phyloP scores from a whole-genome alignment of 495 filamentous ascomycete species.

The Aspergillus taichungensis region DNA sequence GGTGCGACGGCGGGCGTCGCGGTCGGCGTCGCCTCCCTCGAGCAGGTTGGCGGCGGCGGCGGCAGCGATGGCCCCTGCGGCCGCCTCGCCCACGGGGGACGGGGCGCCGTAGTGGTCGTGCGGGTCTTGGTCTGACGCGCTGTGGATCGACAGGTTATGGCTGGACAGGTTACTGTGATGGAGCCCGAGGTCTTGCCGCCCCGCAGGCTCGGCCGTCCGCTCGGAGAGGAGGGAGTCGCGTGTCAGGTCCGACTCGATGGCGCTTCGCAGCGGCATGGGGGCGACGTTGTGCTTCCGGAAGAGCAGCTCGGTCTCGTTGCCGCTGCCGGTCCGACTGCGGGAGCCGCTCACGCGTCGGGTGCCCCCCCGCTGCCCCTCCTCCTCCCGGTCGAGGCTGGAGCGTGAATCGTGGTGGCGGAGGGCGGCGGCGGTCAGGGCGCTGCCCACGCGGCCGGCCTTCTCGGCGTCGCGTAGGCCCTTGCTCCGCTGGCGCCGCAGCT shows the following conservation, averaged over 20 bases:
- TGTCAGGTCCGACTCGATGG: constrained; percentile 78
- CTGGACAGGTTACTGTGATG: constrained; percentile 53
- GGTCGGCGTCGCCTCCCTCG: constrained; percentile 29
- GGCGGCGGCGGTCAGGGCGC: constrained; percentile 53
- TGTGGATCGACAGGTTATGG: constrained; percentile 43
- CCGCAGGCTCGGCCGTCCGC: constrained; percentile 55
- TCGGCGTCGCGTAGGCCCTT: constrained; percentile 51
- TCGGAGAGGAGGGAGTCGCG: constrained; percentile 82
- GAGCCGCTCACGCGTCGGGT: constrained; percentile 16
- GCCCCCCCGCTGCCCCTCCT: constrained; percentile 36
- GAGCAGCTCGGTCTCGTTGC: constrained; percentile 51
- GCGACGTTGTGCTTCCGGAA: constrained; percentile 56
- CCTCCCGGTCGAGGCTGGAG: constrained; percentile 45
- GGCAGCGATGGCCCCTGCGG: constrained; percentile 37
- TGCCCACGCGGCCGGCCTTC: constrained; percentile 44
- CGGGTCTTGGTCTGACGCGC: constrained; percentile 42
- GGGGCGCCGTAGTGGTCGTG: constrained; percentile 33
- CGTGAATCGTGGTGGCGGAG: constrained; percentile 57
- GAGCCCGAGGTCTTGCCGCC: constrained; percentile 40
- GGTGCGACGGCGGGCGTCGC: constrained; percentile 47
- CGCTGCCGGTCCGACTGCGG: constrained; percentile 45
- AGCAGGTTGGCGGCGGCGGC: constrained; percentile 38
- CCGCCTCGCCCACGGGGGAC: constrained; percentile 37
- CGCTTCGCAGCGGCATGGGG: constrained; percentile 79
- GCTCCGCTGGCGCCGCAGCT: constrained; percentile 48